These are phyloP conservation scores for Cadophora sp. DNA, from an alignment of 2,329 filamentous ascomycete species.

Conservation along the genomic window DNA sequence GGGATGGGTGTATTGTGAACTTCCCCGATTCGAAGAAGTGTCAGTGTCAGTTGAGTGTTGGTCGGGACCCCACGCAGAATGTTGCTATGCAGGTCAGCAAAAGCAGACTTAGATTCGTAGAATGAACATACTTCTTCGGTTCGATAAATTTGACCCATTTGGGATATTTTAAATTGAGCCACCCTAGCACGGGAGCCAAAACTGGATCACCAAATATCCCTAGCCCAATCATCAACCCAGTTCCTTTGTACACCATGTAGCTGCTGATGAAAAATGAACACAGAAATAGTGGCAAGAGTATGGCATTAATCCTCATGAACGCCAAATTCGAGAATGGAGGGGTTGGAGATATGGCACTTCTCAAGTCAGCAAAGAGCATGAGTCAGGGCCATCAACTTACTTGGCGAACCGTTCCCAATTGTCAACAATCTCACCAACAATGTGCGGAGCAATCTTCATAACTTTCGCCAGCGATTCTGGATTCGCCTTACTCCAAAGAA, in stretches of 20 bases:
- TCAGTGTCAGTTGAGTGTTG: conserved; percentile 83
- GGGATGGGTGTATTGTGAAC: conserved; percentile 80
- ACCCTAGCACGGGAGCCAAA: conserved; percentile 63
- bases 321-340: conserved; percentile 62
- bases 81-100: conserved; percentile 66
- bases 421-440: conserved; percentile 55
- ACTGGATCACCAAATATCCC: conserved; percentile 82
- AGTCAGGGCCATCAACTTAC: neutral
- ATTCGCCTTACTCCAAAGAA: conserved; percentile 33
- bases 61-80: conserved; percentile 83
- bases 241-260: conserved; percentile 69
- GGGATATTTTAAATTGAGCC: conserved; percentile 67
- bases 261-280: conserved; percentile 60
- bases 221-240: conserved; percentile 71
- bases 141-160: conserved; percentile 79
- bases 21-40: conserved; percentile 81
- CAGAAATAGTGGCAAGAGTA: conserved; percentile 60
- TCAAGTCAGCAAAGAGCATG: neutral
- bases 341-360: conserved; percentile 28
- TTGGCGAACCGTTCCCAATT: conserved; percentile 60
- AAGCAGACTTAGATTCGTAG: neutral
- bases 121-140: conserved; percentile 25
- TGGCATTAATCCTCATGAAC: conserved; percentile 60
- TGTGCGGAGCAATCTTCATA: conserved; percentile 43
- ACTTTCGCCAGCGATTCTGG: conserved; percentile 24